Conservation (phyloP, 2,329 filamentous ascomycete genomes). For the Alternaria novae-zelandiae region DNA sequence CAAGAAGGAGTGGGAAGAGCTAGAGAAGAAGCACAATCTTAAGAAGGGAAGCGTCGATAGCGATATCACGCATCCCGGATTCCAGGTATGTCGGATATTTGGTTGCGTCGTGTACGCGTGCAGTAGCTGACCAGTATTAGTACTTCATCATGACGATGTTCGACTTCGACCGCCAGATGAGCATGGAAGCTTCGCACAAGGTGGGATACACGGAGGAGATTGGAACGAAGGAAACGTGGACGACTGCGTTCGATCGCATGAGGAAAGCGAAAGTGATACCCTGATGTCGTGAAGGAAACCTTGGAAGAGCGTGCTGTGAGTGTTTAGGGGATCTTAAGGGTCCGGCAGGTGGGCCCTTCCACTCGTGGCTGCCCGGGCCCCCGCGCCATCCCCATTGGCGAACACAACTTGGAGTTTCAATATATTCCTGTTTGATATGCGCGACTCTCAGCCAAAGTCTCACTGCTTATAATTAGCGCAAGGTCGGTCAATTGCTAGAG, state of each 20-base stretch:
- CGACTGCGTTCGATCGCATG: slow-evolving; percentile 54
- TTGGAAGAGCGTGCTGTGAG: background rate
- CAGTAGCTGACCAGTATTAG: slow-evolving; percentile 18
- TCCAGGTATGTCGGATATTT: slow-evolving; percentile 28
- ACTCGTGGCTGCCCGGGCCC: background rate
- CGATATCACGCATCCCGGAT: slow-evolving; percentile 49
- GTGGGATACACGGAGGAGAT: slow-evolving; percentile 50
- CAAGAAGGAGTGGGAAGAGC: slow-evolving; percentile 35
- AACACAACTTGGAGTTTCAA: background rate
- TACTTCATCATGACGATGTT: slow-evolving; percentile 49
- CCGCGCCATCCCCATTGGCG: background rate
- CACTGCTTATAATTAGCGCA: background rate
- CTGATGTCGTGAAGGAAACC: slow-evolving; percentile 4
- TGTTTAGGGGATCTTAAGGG: background rate
- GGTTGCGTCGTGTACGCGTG: background rate
- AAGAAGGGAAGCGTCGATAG: slow-evolving; percentile 53
- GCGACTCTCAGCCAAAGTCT: background rate
- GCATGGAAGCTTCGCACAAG: slow-evolving; percentile 49
- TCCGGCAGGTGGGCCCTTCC: background rate
- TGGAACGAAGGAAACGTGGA: slow-evolving; percentile 51
- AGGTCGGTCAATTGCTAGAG: slow-evolving; percentile 5
- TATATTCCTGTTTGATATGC: background rate
- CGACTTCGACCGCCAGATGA: slow-evolving; percentile 57
- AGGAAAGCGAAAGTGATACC: slow-evolving; percentile 51
- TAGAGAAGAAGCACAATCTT: slow-evolving; percentile 35